Evolutionary conservation across 306 rosid genomes (phyloP), one percentile per base, ranked within the genome.

Genomic region (Cicer chorassanicum): DNA sequence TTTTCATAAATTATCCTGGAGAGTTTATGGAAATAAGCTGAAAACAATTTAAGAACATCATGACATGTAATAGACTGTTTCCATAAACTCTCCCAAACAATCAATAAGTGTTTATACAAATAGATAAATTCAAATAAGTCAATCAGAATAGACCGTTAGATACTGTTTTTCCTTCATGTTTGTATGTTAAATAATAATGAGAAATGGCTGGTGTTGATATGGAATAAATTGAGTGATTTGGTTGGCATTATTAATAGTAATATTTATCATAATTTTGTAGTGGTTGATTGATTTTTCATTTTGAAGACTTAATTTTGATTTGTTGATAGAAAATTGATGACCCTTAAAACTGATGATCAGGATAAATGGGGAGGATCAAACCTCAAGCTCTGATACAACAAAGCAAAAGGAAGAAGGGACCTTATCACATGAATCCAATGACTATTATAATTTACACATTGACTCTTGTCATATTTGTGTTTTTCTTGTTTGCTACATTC

Each of bases 381-480:
- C 90, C 92, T 42, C 90, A 86, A 74, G 75, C 82, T 67, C 79
- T 86, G 72, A 78, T 88, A 43, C 92, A 88, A 63, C 92, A 86
- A 82, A 88, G 88, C 89, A 86, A 88, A 81, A 88, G 82, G 80
- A 88, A 88, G 78, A 88, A 86, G 79, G 92, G 80, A 8, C 90
- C 88, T 10, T 72, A 85, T 38, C 85, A 80, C 81, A 88, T 80
- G 36, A 82, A 80, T 75, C 65, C 66, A 63, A 56, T 83, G 7
- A 75, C 87, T 69, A 41, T 82, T 66, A 36, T 78, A 44, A 54
- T 84, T 64, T 84, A 80, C 76, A n/a, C 70, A 46, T 70, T 84
- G 76, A 74, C 78, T 68, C 67, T 88, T 40, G 65, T 70, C 70
- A 49, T 82, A 68, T 21, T 88, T 64, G 82, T 50, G 79, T 78